Conservation (phyloP, 345 rosid species). For the Sapria himalayana region DNA sequence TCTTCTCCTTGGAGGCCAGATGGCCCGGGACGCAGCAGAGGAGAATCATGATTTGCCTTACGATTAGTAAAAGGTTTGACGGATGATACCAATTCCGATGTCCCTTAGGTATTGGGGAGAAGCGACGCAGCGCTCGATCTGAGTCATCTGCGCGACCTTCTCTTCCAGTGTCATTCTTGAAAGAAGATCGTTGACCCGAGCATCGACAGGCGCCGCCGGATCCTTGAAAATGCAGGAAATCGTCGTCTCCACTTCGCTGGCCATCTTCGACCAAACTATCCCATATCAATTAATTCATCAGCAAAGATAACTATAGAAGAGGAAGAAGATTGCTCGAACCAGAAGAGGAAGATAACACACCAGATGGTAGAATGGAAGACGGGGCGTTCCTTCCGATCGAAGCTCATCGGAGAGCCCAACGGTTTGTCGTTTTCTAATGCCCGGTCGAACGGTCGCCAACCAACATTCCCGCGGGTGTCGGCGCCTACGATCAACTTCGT, state of each 20-base stretch:
- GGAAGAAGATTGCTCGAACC: not conserved
- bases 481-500: too few relatives aligned
- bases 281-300: not conserved
- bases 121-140: constrained; percentile 45
- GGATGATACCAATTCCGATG: constrained; percentile 27
- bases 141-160: constrained; percentile 79
- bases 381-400: too few relatives aligned
- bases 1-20: not conserved
- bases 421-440: too few relatives aligned
- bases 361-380: too few relatives aligned
- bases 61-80: not conserved
- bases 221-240: constrained; percentile 34
- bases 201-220: constrained; percentile 34
- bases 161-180: constrained; percentile 60
- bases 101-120: constrained; percentile 25
- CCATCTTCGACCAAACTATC: not conserved
- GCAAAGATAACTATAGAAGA: not conserved
- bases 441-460: too few relatives aligned
- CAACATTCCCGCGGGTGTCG: too few relatives aligned
- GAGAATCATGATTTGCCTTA: not conserved
- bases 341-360: constrained; percentile 2
- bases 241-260: constrained; percentile 9
- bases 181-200: constrained; percentile 57
- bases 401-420: too few relatives aligned
- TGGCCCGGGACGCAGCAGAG: not conserved